Base-by-base conservation (phyloP, 495 filamentous ascomycete species). In the Beverwykella pulmonaria region DNA sequence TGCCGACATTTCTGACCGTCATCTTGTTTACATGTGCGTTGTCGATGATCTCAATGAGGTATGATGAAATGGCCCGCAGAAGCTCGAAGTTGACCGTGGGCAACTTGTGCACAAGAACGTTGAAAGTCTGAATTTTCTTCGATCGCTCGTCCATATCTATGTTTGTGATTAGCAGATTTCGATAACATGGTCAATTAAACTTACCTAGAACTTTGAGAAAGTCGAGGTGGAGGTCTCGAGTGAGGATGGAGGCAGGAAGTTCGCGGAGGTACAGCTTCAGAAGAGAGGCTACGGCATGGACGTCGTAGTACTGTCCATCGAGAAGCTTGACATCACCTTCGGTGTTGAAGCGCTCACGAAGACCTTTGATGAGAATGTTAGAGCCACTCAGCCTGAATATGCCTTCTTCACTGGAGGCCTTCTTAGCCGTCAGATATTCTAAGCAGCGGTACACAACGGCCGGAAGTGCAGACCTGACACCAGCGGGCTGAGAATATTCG, bases 371-470 rank as follows among this genome's bases (percentile, higher is more conserved):
- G 36, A 96, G 88, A 56, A 93, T 85, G 72, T 94, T 97, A 0
- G 93, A 97, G 25, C 94, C 94, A 68, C 92, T 97, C 54, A 98
- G 80, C 27, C 94, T 87, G 82, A 98, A 98, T 25, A 98, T 97
- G 39, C 94, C 94, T 76, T 98, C 94, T 75, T 98, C 94, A 22
- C 78, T 81, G 19, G 88, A 83, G 41, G 93, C 95, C 58, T 89
- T 86, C 78, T 96, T 92, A 15, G 87, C 83, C 53, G 90, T 87
- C 25, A 98, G 83, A 75, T 97, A 98, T 74, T 98, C 92, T 66
- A 98, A 90, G 71, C 93, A 97, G 48, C 94, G 90, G 79, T 96
- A 98, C 46, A 97, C 92, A 0, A 98, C 94, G n/a, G 95, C 91
- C 8, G 94, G 94, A 34, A 98, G 80, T 50, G 88, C 86, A 20